Evolutionary conservation across 2,329 filamentous ascomycete genomes (phyloP).

Genomic region (Calonectria honghensis): DNA sequence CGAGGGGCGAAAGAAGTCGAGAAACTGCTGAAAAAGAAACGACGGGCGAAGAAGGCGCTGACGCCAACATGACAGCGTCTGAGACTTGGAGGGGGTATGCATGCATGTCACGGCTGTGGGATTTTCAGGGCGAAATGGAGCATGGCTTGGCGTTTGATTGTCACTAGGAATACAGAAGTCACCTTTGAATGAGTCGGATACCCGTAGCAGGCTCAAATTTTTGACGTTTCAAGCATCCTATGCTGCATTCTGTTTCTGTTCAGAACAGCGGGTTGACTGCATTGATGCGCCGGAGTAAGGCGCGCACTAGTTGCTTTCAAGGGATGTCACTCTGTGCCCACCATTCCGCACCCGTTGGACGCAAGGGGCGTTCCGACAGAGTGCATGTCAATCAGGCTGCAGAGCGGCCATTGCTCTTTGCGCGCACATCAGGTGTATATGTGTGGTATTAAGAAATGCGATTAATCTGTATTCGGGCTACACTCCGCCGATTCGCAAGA

Average conservation of each 20-base stretch:
- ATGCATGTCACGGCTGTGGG: constrained; percentile 20
- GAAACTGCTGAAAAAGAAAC: constrained; percentile 77
- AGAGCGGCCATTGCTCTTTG: constrained; percentile 21
- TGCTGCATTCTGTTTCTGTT: background rate
- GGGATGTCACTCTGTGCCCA: constrained; percentile 26
- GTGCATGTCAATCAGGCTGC: background rate
- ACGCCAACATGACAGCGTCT: constrained; percentile 30
- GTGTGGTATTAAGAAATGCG: background rate
- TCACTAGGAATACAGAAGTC: constrained; percentile 10
- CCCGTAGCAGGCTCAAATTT: constrained; percentile 21
- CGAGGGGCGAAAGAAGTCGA: constrained; percentile 82
- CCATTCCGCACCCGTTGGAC: constrained; percentile 25
- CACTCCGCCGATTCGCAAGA: constrained; percentile 8
- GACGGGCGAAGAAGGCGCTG: constrained; percentile 54
- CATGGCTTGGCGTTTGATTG: constrained; percentile 32
- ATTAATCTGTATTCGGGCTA: background rate
- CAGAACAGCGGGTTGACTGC: background rate
- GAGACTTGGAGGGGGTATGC: constrained; percentile 33
- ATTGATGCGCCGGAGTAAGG: constrained; percentile 12
- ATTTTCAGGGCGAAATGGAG: constrained; percentile 25
- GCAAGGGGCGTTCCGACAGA: constrained; percentile 35
- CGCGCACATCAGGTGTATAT: background rate
- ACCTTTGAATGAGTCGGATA: constrained; percentile 5
- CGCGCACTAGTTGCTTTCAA: constrained; percentile 16
- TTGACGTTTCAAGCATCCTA: background rate